phyloP scores from a whole-genome alignment of 1,139 yeast genomes.

The Nakaseomyces nivariensis region DNA sequence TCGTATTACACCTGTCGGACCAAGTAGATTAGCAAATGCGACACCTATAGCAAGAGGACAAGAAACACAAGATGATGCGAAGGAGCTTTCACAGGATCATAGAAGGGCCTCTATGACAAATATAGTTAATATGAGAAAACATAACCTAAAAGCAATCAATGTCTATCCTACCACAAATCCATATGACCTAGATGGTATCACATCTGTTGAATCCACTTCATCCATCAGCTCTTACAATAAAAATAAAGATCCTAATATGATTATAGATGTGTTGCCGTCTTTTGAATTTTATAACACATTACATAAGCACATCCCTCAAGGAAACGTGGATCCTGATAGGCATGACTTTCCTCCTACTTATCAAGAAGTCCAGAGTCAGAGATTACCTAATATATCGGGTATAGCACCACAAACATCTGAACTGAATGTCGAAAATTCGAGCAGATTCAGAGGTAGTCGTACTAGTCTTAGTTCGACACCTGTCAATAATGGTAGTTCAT shows the following conservation, averaged over 20 bases:
- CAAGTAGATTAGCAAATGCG: neutral
- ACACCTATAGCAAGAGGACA: neutral
- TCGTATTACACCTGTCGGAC: neutral
- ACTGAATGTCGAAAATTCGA: neutral
- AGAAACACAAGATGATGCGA: neutral
- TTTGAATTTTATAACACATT: slow-evolving; percentile 24
- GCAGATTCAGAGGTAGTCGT: slow-evolving; percentile 2
- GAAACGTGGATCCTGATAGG: slow-evolving; percentile 20
- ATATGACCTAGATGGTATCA: neutral
- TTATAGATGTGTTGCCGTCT: slow-evolving; percentile 22
- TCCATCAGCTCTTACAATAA: neutral
- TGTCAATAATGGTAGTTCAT: neutral
- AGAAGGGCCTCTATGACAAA: slow-evolving; percentile 1
- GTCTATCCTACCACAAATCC: neutral
- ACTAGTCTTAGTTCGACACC: neutral
- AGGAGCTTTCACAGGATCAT: neutral
- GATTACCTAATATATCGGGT: neutral
- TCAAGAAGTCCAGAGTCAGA: slow-evolving; percentile 11
- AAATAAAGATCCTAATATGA: slow-evolving; percentile 1
- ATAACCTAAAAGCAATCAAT: neutral
- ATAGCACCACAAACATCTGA: neutral
- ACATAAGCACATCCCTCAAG: slow-evolving; percentile 24
- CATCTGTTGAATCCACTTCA: neutral
- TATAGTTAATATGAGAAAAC: neutral
- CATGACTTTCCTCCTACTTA: slow-evolving; percentile 22